Evolutionary conservation across 2,329 filamentous ascomycete species (phyloP).

Genomic region (Fusarium luffae): DNA sequence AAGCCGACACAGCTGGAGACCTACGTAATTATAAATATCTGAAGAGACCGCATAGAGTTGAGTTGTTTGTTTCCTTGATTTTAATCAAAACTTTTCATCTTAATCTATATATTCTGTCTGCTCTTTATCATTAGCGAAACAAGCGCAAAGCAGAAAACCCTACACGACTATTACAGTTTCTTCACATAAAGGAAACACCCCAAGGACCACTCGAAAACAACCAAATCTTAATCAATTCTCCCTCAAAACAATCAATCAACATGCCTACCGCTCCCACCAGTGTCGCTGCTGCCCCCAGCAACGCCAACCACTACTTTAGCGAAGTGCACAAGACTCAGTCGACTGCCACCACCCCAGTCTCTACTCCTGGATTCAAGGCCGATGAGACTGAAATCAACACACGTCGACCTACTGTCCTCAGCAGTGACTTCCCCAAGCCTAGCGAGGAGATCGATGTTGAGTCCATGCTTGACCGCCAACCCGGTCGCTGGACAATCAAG

Average conservation of each 20-base stretch:
- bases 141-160: neutral
- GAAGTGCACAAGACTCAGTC: conserved; percentile 37
- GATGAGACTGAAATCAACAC: conserved; percentile 20
- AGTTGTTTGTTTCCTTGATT: neutral
- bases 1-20: conserved; percentile 5
- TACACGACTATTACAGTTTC: neutral
- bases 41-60: neutral
- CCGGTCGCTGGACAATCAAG: conserved; percentile 56
- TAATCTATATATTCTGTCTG: conserved; percentile 2
- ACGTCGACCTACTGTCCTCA: conserved; percentile 42
- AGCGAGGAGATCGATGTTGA: conserved; percentile 53
- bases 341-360: conserved; percentile 36
- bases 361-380: conserved; percentile 37
- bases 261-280: conserved; percentile 22
- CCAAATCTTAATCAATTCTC: neutral
- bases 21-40: conserved; percentile 34
- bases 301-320: conserved; percentile 34
- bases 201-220: neutral
- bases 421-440: conserved; percentile 56
- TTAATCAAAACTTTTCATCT: conserved; percentile 5
- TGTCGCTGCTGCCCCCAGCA: conserved; percentile 26
- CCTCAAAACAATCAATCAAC: conserved; percentile 5
- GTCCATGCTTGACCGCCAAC: conserved; percentile 57
- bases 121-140: conserved; percentile 3
- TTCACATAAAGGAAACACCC: neutral